Evolutionary conservation across 2,329 filamentous ascomycete genomes (phyloP).

Genomic region (Diaporthe australafricana): DNA sequence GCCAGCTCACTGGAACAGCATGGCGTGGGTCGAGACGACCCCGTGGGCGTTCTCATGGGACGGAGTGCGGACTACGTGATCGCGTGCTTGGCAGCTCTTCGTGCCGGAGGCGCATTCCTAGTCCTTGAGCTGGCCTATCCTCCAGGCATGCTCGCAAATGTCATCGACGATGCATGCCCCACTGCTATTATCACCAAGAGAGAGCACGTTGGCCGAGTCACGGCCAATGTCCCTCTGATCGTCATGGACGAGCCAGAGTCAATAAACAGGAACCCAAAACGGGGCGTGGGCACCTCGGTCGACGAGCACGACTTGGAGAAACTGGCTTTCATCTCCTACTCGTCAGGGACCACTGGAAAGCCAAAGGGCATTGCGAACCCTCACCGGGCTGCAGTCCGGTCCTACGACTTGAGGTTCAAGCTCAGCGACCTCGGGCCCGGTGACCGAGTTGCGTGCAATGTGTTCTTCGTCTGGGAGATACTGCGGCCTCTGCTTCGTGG

Average conservation of each 20-base stretch:
- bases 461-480: conserved; percentile 90
- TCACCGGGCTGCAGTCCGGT: conserved; percentile 78
- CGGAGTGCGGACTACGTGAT: conserved; percentile 84
- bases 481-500: conserved; percentile 80
- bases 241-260: conserved; percentile 66
- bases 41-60: conserved; percentile 81
- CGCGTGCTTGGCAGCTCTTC: conserved; percentile 80
- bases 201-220: conserved; percentile 74
- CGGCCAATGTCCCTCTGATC: conserved; percentile 71
- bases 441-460: conserved; percentile 87
- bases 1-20: conserved; percentile 72
- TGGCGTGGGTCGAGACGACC: conserved; percentile 77
- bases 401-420: conserved; percentile 78
- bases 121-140: conserved; percentile 86
- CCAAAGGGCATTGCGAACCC: conserved; percentile 88
- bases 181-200: conserved; percentile 76
- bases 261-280: conserved; percentile 41
- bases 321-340: conserved; percentile 84
- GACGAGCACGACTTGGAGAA: conserved; percentile 77
- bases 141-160: conserved; percentile 77
- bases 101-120: conserved; percentile 83
- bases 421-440: conserved; percentile 77
- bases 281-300: conserved; percentile 51
- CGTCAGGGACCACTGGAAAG: conserved; percentile 80
- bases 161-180: conserved; percentile 80